A percentile compares a stretch with the other conserved stretches of the same genome.
phyloP scores from a whole-genome alignment of 192 early-diverging fungal genomes.

The Thoreauomyces humboldtii region DNA sequence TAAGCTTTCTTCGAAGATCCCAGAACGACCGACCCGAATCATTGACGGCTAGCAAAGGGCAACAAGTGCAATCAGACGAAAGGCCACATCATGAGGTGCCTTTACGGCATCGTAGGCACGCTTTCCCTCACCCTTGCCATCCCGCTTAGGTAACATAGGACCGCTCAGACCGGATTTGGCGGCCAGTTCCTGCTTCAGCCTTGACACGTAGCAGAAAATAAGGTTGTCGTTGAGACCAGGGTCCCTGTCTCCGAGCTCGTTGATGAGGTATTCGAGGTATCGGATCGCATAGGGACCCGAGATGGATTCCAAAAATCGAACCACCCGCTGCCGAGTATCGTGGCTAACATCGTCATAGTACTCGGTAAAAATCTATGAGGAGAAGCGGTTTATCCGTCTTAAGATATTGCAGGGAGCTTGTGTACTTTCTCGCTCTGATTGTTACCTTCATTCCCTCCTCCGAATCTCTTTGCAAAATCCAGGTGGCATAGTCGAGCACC shows the following conservation, averaged over 20 bases:
- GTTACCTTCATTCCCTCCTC: slow-evolving; percentile 69
- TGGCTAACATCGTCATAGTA: slow-evolving; percentile 39
- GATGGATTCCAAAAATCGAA: slow-evolving; percentile 66
- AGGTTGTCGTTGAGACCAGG: slow-evolving; percentile 79
- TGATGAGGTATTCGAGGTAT: slow-evolving; percentile 82
- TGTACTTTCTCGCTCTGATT: slow-evolving; percentile 28
- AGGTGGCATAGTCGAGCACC: slow-evolving; percentile 77
- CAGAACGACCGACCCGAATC: slow-evolving; percentile 25
- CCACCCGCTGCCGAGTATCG: slow-evolving; percentile 34
- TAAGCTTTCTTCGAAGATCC: slow-evolving; percentile 44
- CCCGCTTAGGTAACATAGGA: slow-evolving; percentile 25
- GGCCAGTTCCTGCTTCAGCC: slow-evolving; percentile 44
- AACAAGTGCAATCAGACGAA: slow-evolving; percentile 4
- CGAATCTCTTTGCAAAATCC: slow-evolving; percentile 70
- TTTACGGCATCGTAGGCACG: too few species aligned
- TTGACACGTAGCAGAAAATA: slow-evolving; percentile 74
- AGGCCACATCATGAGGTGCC: too few species aligned
- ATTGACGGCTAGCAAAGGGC: background rate
- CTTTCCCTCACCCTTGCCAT: background rate
- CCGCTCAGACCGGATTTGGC: slow-evolving; percentile 12
- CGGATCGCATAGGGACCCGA: slow-evolving; percentile 64
- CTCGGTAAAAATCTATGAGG: slow-evolving; percentile 51
- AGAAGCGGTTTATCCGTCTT: background rate
- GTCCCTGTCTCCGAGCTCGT: slow-evolving; percentile 60
- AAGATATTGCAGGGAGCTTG: background rate